phyloP scores from a whole-genome alignment of 2,329 filamentous ascomycete species.

The Ophioceras dolichostomum region DNA sequence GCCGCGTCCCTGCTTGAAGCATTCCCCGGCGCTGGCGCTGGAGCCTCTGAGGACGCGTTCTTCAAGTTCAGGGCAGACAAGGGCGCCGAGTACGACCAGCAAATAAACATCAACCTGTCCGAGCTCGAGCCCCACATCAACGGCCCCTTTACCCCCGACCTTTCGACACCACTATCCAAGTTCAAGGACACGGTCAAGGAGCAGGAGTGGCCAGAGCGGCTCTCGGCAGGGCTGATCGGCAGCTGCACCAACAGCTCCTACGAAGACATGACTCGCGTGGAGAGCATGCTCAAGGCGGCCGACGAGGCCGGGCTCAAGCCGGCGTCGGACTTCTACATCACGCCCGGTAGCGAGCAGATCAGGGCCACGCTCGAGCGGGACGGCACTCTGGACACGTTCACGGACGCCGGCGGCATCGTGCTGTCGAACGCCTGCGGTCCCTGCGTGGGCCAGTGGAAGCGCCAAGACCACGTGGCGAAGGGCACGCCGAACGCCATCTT shows the following conservation, averaged over 20 bases:
- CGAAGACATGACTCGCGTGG: constrained; percentile 94
- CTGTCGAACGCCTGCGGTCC: constrained; percentile 92
- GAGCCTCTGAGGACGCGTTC: constrained; percentile 31
- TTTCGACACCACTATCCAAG: constrained; percentile 81
- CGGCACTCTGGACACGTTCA: constrained; percentile 74
- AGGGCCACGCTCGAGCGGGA: constrained; percentile 87
- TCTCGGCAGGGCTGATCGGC: constrained; percentile 89
- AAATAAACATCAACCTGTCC: constrained; percentile 83
- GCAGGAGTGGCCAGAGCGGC: constrained; percentile 81
- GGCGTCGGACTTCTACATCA: constrained; percentile 87
- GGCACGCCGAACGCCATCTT: constrained; percentile 89
- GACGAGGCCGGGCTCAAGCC: constrained; percentile 81
- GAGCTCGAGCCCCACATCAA: constrained; percentile 92
- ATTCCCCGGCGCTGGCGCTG: constrained; percentile 31
- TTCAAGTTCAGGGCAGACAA: constrained; percentile 66
- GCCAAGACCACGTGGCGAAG: constrained; percentile 74
- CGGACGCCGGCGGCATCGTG: constrained; percentile 73
- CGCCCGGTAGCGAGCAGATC: constrained; percentile 93
- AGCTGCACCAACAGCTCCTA: constrained; percentile 99
- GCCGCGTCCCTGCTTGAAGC: constrained; percentile 49
- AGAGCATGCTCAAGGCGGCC: constrained; percentile 86
- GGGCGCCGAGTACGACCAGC: constrained; percentile 76
- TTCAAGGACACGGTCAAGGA: constrained; percentile 77
- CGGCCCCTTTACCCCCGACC: constrained; percentile 89
- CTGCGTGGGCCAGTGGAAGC: constrained; percentile 91